These are phyloP conservation scores for Didymella glomerata DNA, from an alignment of 2,329 filamentous ascomycete genomes.

Conservation along the genomic window DNA sequence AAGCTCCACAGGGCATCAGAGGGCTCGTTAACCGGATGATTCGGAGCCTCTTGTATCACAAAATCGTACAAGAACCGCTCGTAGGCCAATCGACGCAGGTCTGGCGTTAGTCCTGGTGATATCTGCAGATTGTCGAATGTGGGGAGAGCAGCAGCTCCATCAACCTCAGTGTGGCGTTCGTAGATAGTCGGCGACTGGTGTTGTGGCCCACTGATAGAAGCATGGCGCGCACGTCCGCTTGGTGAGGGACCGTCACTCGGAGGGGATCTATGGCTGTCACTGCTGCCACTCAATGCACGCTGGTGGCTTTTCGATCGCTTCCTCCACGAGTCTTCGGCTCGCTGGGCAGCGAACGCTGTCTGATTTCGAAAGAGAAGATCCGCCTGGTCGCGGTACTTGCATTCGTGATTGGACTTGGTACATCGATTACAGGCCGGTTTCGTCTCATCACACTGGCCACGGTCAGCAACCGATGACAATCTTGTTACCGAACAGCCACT, in stretches of 20 bases:
- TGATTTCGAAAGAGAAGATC: constrained; percentile 48
- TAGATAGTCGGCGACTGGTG: constrained; percentile 2
- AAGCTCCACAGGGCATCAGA: constrained; percentile 41
- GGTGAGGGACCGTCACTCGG: constrained; percentile 26
- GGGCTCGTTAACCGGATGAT: constrained; percentile 25
- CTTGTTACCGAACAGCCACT: too few relatives aligned
- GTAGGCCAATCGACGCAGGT: constrained; percentile 39
- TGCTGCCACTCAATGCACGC: constrained; percentile 26
- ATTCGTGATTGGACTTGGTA: constrained; percentile 38
- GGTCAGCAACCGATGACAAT: not conserved
- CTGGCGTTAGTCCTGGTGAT: constrained; percentile 21
- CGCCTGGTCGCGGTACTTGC: constrained; percentile 45
- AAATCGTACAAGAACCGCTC: constrained; percentile 47
- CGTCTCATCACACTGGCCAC: constrained; percentile 42
- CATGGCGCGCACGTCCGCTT: constrained; percentile 11
- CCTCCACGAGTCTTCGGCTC: constrained; percentile 47
- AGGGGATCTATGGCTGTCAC: constrained; percentile 21
- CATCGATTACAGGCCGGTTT: constrained; percentile 45
- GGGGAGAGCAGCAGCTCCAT: not conserved
- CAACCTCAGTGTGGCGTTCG: not conserved
- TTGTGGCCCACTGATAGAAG: constrained; percentile 12
- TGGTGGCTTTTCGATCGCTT: constrained; percentile 44
- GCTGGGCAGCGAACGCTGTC: constrained; percentile 45
- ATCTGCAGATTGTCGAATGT: constrained; percentile 29
- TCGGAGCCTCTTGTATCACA: constrained; percentile 32